These are phyloP conservation scores for Niebla homalea DNA, from an alignment of 495 filamentous ascomycete genomes.

Conservation along the genomic window DNA sequence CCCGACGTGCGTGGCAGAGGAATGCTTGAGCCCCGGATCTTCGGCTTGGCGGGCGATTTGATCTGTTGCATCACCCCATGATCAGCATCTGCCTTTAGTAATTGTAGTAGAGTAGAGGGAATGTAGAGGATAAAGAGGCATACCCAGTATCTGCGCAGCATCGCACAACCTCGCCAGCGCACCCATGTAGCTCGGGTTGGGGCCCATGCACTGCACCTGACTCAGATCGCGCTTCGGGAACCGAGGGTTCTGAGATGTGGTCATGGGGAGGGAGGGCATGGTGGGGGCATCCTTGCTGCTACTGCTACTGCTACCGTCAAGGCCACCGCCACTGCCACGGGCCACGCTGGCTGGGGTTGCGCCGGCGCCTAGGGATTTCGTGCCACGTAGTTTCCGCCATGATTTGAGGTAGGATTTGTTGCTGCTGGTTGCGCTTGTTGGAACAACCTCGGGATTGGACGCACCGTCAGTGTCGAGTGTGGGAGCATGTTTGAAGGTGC, in stretches of 20 bases:
- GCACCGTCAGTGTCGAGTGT: constrained; percentile 27
- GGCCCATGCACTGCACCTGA: constrained; percentile 60
- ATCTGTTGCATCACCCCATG: constrained; percentile 40
- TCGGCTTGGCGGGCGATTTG: constrained; percentile 94
- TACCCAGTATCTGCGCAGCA: constrained; percentile 85
- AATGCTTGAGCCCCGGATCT: constrained; percentile 76
- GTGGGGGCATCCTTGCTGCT: constrained; percentile 40
- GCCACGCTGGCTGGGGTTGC: constrained; percentile 19
- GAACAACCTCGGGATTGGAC: constrained; percentile 22
- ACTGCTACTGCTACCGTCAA: constrained; percentile 10
- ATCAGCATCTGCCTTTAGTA: constrained; percentile 12
- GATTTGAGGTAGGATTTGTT: constrained; percentile 57
- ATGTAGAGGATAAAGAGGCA: constrained; percentile 22
- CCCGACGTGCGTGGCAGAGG: constrained; percentile 75
- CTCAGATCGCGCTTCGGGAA: constrained; percentile 53
- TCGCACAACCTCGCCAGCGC: constrained; percentile 87
- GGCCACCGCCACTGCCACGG: constrained; percentile 30
- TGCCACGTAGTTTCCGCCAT: constrained; percentile 79
- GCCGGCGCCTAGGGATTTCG: constrained; percentile 51
- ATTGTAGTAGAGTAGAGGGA: background rate
- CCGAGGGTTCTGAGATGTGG: constrained; percentile 44
- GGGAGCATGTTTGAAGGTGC: constrained; percentile 52
- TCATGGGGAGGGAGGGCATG: constrained; percentile 75
- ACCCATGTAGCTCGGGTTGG: constrained; percentile 80
- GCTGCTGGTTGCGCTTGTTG: constrained; percentile 41